Evolutionary conservation across 495 filamentous ascomycete species (phyloP).

Genomic region (Parathielavia hyrcaniae): DNA sequence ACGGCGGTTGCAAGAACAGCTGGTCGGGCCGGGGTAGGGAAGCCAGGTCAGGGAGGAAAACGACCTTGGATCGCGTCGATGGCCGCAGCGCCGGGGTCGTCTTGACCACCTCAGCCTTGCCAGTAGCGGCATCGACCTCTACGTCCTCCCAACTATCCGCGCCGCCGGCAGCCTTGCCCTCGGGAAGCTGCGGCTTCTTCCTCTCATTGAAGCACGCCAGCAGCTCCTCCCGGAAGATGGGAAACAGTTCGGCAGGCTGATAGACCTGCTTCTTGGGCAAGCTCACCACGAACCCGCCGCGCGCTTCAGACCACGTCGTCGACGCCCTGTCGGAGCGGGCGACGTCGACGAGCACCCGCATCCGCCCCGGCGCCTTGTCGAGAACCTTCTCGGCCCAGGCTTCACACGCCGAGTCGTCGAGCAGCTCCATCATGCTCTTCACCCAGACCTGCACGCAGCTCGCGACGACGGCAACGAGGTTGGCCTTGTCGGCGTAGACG

Average conservation of each 20-base stretch:
- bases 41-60: slow-evolving; percentile 29
- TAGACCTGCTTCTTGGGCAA: slow-evolving; percentile 28
- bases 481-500: slow-evolving; percentile 32
- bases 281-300: slow-evolving; percentile 27
- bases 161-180: not conserved
- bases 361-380: slow-evolving; percentile 17
- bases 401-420: slow-evolving; percentile 30
- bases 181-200: slow-evolving; percentile 3
- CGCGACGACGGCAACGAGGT: slow-evolving; percentile 27
- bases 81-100: not conserved
- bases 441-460: slow-evolving; percentile 26
- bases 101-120: slow-evolving; percentile 21
- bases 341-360: slow-evolving; percentile 33
- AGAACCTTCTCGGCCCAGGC: slow-evolving; percentile 32
- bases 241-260: slow-evolving; percentile 25
- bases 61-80: slow-evolving; percentile 14
- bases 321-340: slow-evolving; percentile 6
- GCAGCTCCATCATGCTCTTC: slow-evolving; percentile 27
- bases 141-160: slow-evolving; percentile 35
- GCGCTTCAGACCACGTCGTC: slow-evolving; percentile 26
- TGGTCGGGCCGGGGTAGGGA: slow-evolving; percentile 34
- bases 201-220: slow-evolving; percentile 27
- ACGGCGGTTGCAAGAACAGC: slow-evolving; percentile 36
- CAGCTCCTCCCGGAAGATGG: slow-evolving; percentile 27
- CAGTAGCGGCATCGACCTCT: slow-evolving; percentile 24